Percentiles rank a stretch among this genome's conserved stretches.
These are phyloP conservation scores for Macaranga tanarius DNA, from an alignment of 441 rosid genomes.

Conservation along the genomic window DNA sequence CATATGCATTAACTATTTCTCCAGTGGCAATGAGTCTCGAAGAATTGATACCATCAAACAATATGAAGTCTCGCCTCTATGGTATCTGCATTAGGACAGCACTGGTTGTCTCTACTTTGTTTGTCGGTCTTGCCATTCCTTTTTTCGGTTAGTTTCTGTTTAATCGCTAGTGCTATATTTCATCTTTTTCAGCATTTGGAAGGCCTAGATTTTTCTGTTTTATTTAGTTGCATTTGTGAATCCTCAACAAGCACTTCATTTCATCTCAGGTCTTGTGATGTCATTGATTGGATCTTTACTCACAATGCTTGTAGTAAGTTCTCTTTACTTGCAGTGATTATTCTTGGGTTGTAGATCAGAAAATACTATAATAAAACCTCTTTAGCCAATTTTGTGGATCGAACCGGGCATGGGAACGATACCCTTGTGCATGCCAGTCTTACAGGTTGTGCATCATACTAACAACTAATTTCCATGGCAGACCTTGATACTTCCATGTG, in stretches of 20 bases:
- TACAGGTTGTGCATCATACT: not conserved
- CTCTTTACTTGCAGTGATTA: not conserved
- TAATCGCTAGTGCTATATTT: not conserved
- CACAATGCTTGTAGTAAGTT: constrained; percentile 90
- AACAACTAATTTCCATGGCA: constrained; percentile 30
- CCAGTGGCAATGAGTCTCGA: constrained; percentile 94
- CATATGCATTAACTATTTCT: constrained; percentile 82
- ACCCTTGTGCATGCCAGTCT: too few species aligned
- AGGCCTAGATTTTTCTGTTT: not conserved
- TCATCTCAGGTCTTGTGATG: constrained; percentile 73
- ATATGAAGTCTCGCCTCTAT: constrained; percentile 48
- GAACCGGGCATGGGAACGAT: too few species aligned
- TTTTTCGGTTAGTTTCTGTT: constrained; percentile 61
- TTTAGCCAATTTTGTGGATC: too few species aligned
- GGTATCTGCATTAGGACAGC: constrained; percentile 64
- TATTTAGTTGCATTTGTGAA: not conserved
- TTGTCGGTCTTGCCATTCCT: constrained; percentile 77
- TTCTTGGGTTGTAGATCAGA: too few species aligned
- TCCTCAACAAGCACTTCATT: not conserved
- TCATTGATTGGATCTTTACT: constrained; percentile 89
- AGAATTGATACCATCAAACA: constrained; percentile 69
- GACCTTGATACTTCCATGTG: constrained; percentile 83
- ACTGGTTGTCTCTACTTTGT: constrained; percentile 62
- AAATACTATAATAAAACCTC: too few species aligned
- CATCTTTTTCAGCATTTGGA: not conserved